Conservation (phyloP, 2,329 filamentous ascomycete species). For the Arachnopeziza araneosa region DNA sequence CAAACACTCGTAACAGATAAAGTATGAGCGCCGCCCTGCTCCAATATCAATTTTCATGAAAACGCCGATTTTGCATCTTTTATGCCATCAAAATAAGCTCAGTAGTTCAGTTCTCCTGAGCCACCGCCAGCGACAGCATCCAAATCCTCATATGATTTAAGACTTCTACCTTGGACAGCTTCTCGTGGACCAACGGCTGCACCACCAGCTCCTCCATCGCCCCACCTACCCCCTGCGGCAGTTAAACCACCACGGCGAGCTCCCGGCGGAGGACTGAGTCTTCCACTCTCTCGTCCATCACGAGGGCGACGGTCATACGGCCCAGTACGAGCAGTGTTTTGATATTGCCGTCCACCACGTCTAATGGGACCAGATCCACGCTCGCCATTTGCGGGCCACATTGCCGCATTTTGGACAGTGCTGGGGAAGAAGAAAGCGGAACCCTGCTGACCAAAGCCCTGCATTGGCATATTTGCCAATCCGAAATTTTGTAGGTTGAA, state of each 20-base stretch:
- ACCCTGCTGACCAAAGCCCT: constrained; percentile 48
- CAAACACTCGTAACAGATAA: not conserved
- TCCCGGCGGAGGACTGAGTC: constrained; percentile 43
- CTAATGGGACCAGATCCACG: constrained; percentile 63
- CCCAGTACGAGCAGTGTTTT: constrained; percentile 56
- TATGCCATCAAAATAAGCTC: constrained; percentile 2
- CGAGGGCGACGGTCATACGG: constrained; percentile 68
- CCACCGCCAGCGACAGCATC: constrained; percentile 75
- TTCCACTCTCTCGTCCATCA: constrained; percentile 41
- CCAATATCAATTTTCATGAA: not conserved
- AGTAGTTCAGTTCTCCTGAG: constrained; percentile 88
- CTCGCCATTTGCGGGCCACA: constrained; percentile 47
- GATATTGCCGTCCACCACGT: constrained; percentile 57
- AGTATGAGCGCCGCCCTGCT: not conserved
- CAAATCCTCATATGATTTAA: constrained; percentile 97
- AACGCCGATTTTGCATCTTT: not conserved
- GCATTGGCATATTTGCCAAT: constrained; percentile 53
- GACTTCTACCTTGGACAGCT: constrained; percentile 82
- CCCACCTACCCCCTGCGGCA: constrained; percentile 56
- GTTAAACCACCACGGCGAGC: constrained; percentile 44
- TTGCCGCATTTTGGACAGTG: constrained; percentile 35
- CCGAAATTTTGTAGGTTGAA: constrained; percentile 78
- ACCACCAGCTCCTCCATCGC: constrained; percentile 66
- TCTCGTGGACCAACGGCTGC: constrained; percentile 80
- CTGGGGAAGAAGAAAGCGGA: constrained; percentile 53